phyloP scores from a whole-genome alignment of 805 yeast genomes.

The Scheffersomyces coipomensis region DNA sequence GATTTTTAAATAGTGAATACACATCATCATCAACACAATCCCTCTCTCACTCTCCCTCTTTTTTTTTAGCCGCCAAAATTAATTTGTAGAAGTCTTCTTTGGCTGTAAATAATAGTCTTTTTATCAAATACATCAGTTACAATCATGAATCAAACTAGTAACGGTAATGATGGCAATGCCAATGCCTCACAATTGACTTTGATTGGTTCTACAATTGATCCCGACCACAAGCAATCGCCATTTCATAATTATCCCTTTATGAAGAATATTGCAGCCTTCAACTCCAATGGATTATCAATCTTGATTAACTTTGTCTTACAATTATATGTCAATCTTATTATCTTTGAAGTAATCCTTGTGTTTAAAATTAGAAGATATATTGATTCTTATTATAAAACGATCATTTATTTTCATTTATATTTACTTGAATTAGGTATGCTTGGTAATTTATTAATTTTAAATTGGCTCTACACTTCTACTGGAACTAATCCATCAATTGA shows the following conservation, averaged over 20 bases:
- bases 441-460: slow-evolving; percentile 4
- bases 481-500: slow-evolving; percentile 6
- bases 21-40: too few species aligned
- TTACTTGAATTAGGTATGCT: slow-evolving; percentile 8
- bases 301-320: slow-evolving; percentile 3
- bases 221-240: not conserved
- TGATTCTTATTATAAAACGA: slow-evolving; percentile 1
- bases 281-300: not conserved
- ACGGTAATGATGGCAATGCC: too few species aligned
- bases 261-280: not conserved
- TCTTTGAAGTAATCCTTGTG: slow-evolving; percentile 9
- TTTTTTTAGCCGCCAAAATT: not conserved
- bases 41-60: too few species aligned
- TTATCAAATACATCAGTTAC: too few species aligned
- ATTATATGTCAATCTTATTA: slow-evolving; percentile 7
- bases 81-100: too few species aligned
- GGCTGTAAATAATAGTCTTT: too few species aligned
- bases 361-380: slow-evolving; percentile 9
- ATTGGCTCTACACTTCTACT: slow-evolving; percentile 4
- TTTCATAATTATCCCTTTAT: not conserved
- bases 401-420: slow-evolving; percentile 3
- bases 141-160: too few species aligned
- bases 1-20: too few species aligned
- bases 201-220: too few species aligned
- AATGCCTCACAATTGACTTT: too few species aligned